These are phyloP conservation scores for Diospyros kaki DNA, from an alignment of 148 eudicot species.

Conservation along the genomic window DNA sequence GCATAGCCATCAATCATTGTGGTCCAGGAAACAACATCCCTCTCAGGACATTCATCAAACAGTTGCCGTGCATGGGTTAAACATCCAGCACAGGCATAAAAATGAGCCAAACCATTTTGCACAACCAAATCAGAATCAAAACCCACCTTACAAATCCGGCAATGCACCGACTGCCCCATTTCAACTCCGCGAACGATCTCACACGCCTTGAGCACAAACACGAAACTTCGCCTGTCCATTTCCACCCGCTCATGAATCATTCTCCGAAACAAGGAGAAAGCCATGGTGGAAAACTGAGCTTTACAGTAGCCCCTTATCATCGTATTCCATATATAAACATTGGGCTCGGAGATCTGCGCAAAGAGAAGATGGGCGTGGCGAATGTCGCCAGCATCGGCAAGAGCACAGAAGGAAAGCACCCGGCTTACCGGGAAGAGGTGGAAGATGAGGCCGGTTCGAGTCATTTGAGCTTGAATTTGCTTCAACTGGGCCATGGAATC, in stretches of 20 bases:
- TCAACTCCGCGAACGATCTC: slow-evolving; percentile 26
- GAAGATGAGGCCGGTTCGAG: slow-evolving; percentile 46
- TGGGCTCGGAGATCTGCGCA: slow-evolving; percentile 33
- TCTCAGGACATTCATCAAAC: slow-evolving; percentile 45
- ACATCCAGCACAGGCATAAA: slow-evolving; percentile 31
- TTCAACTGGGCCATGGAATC: slow-evolving; percentile 49
- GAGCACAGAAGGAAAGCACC: slow-evolving; percentile 49
- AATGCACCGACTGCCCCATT: slow-evolving; percentile 45
- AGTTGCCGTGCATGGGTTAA: slow-evolving; percentile 42
- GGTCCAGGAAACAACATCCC: slow-evolving; percentile 74
- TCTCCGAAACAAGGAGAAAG: slow-evolving; percentile 36
- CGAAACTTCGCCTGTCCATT: slow-evolving; percentile 55
- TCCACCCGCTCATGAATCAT: slow-evolving; percentile 44
- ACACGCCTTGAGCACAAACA: slow-evolving; percentile 56
- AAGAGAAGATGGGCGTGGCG: slow-evolving; percentile 43
- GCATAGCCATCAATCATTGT: slow-evolving; percentile 57
- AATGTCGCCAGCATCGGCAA: slow-evolving; percentile 42
- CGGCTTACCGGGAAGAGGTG: slow-evolving; percentile 60
- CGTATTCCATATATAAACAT: slow-evolving; percentile 69
- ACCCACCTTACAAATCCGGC: slow-evolving; percentile 47
- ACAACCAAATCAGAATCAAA: slow-evolving; percentile 44
- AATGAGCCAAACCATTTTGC: slow-evolving; percentile 57
- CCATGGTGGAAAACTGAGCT: slow-evolving; percentile 27
- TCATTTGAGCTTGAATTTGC: slow-evolving; percentile 73
- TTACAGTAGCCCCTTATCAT: slow-evolving; percentile 58